Evolutionary conservation across 805 yeast genomes (phyloP), one percentile per base, ranked within the genome.

Genomic region (Jamesozyma piceae): DNA sequence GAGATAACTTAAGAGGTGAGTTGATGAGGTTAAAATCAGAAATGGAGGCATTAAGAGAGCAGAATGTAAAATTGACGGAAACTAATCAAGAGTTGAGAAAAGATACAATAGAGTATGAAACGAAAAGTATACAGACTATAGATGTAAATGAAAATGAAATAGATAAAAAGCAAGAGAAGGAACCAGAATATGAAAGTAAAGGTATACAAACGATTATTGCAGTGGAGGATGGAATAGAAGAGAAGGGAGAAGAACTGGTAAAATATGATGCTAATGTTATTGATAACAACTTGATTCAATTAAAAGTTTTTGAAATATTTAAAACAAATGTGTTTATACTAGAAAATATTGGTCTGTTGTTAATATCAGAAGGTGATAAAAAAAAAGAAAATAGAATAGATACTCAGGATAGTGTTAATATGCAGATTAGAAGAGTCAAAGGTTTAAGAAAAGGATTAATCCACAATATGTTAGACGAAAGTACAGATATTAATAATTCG

Each of bases 331-430:
- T 89, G 44, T 65, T 73, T 38, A 64, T 82, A 3, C 64, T 85
- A 27, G 94, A 84, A 54, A 71, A 81, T 3, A 78, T 88, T 69
- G 96, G 97, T 0, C 66, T 88, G 37, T 69, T 87, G 30, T 44
- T 59, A 6, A 51, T 63, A 2, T 46, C 56, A 10, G 57, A 55
- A 22, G 52, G 59, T 11, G 66, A 68, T 15, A 27, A 26, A 11
- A 22, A 17, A 8, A 15, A 24, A 8, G 22, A 14, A 4, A 36
- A 26, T 3, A 5, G 15, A 14, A n/a, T 22, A 5, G 24, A 19
- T 21, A 11, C 4, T n/a, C 11, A 22, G 4, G 18, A 17, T 10
- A 24, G 24, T 15, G 11, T 5, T 10, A 66, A 61, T 9, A 66
- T 71, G 35, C 71, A 71, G 39, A 75, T 84, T 24, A 78, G 78